Evolutionary conservation across 2,329 filamentous ascomycete genomes (phyloP).

Genomic region (Fusarium sp.): DNA sequence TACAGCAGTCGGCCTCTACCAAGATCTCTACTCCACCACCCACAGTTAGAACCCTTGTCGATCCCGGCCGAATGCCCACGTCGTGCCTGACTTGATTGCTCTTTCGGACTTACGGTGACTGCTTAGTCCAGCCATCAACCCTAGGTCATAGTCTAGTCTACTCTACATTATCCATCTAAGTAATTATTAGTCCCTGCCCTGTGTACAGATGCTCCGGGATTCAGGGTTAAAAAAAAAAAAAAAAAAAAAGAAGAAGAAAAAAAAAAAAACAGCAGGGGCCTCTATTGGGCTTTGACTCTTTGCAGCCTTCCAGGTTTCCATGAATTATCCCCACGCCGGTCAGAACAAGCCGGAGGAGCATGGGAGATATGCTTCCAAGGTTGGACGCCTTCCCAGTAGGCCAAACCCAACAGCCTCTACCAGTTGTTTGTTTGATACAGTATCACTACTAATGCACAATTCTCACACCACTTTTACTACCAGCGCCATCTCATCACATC

Average conservation of each 20-base stretch:
- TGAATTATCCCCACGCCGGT: neutral
- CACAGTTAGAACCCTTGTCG: conserved; percentile 39
- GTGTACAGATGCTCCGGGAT: conserved; percentile 32
- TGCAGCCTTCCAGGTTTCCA: neutral
- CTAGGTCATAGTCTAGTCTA: neutral
- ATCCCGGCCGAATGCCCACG: conserved; percentile 44
- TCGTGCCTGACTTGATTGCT: conserved; percentile 45
- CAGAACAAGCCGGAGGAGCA: neutral
- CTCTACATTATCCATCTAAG: neutral
- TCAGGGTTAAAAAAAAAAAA: conserved; percentile 2
- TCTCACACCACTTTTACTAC: conserved; percentile 7
- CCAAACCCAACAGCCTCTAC: conserved; percentile 29
- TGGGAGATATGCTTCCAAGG: neutral
- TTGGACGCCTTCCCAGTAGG: conserved; percentile 13
- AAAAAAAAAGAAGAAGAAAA: no score
- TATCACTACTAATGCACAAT: conserved; percentile 7
- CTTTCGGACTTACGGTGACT: conserved; percentile 27
- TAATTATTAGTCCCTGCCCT: neutral
- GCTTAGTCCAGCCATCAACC: conserved; percentile 10
- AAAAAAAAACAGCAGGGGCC: conserved; percentile 14
- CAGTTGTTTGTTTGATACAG: conserved; percentile 3
- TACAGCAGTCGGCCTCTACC: conserved; percentile 2
- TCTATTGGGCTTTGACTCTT: conserved; percentile 10
- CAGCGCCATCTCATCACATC: neutral
- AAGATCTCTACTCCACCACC: conserved; percentile 37